A percentile compares a stretch with the other conserved stretches of the same genome.
Conservation (phyloP, 352 stramenopile genomes). For the Globisporangium radiosum region DNA sequence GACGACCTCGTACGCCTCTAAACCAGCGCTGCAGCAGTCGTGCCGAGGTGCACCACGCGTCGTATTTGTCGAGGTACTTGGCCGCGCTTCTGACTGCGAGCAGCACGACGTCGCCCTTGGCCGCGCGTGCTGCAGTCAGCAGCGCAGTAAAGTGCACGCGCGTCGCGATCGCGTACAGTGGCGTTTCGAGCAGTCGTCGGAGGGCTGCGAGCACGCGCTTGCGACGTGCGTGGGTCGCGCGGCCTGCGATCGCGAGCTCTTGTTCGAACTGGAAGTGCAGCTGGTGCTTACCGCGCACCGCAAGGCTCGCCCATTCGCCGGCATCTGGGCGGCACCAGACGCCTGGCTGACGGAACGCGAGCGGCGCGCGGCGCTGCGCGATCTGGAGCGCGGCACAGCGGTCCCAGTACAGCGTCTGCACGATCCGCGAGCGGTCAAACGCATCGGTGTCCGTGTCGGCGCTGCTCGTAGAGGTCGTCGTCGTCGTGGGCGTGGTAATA, state of each 20-base stretch:
- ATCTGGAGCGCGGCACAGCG: slow-evolving; percentile 66
- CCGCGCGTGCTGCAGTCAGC: slow-evolving; percentile 41
- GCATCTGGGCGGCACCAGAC: slow-evolving; percentile 70
- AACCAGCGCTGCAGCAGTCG: slow-evolving; percentile 55
- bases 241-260: slow-evolving; percentile 40
- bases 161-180: slow-evolving; percentile 45
- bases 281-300: slow-evolving; percentile 52
- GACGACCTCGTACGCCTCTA: slow-evolving; percentile 34
- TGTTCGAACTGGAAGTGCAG: slow-evolving; percentile 66
- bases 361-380: slow-evolving; percentile 29
- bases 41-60: slow-evolving; percentile 45
- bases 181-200: slow-evolving; percentile 47
- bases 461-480: background rate
- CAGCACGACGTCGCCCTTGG: slow-evolving; percentile 67
- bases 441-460: background rate
- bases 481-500: too few relatives aligned
- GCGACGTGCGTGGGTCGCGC: slow-evolving; percentile 46
- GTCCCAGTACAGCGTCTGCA: slow-evolving; percentile 81
- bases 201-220: slow-evolving; percentile 39
- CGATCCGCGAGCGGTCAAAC: slow-evolving; percentile 21
- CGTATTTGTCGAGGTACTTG: slow-evolving; percentile 58
- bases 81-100: slow-evolving; percentile 53
- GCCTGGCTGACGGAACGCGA: slow-evolving; percentile 41
- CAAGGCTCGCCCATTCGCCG: slow-evolving; percentile 62
- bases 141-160: slow-evolving; percentile 39